A percentile compares a stretch with the other conserved stretches of the same genome.
These are phyloP conservation scores for Penicillium brasilianum DNA, from an alignment of 2,329 filamentous ascomycete genomes.

Conservation along the genomic window DNA sequence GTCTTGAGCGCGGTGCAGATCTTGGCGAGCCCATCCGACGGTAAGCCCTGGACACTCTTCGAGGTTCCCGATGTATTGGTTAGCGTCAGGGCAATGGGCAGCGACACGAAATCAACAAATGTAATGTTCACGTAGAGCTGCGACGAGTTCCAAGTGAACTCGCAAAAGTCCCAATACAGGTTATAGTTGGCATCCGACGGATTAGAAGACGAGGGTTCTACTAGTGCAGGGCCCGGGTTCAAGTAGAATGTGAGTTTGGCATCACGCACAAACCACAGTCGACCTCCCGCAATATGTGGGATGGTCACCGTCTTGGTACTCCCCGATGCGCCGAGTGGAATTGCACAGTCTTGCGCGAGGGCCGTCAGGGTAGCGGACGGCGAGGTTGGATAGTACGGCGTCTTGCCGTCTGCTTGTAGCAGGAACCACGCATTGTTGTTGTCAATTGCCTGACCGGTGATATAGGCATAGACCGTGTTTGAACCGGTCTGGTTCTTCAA, in stretches of 20 bases:
- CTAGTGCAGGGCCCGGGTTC: slow-evolving; percentile 73
- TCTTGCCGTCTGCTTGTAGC: slow-evolving; percentile 68
- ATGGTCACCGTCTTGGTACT: slow-evolving; percentile 65
- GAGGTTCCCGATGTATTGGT: slow-evolving; percentile 49
- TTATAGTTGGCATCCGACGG: slow-evolving; percentile 65
- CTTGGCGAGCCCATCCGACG: slow-evolving; percentile 59
- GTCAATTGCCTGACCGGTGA: slow-evolving; percentile 70
- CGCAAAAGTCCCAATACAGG: slow-evolving; percentile 69
- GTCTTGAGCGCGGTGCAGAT: slow-evolving; percentile 60
- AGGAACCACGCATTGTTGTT: slow-evolving; percentile 65
- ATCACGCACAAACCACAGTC: slow-evolving; percentile 72
- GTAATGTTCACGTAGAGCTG: slow-evolving; percentile 72
- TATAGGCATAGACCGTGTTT: slow-evolving; percentile 67
- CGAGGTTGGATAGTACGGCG: slow-evolving; percentile 67
- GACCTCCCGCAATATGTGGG: slow-evolving; percentile 71
- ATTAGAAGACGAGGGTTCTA: slow-evolving; percentile 76
- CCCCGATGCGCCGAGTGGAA: slow-evolving; percentile 67
- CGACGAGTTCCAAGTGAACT: slow-evolving; percentile 67
- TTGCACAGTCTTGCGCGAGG: slow-evolving; percentile 64
- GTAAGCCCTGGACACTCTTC: slow-evolving; percentile 64
- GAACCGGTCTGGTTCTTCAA: slow-evolving; percentile 70
- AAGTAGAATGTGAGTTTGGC: slow-evolving; percentile 68
- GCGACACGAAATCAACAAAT: slow-evolving; percentile 74
- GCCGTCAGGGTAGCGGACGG: slow-evolving; percentile 57
- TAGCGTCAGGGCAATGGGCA: slow-evolving; percentile 65